Conservation (phyloP, 2,329 filamentous ascomycete genomes). For the Diaporthe humulicola region DNA sequence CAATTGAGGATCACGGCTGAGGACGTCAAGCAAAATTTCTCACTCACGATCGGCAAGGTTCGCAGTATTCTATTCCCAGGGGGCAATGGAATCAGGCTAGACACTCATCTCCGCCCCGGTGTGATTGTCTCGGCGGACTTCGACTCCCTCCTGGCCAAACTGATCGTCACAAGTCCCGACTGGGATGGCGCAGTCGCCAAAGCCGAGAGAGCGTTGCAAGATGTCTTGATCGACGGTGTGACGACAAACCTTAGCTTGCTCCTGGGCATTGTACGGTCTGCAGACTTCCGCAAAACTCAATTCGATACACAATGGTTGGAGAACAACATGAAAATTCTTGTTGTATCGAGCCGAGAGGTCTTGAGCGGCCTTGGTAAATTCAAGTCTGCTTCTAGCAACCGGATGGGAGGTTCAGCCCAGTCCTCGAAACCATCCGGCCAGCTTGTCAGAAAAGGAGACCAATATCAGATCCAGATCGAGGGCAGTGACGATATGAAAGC, state of each 20-base stretch:
- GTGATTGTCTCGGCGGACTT: slow-evolving; percentile 66
- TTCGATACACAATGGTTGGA: slow-evolving; percentile 32
- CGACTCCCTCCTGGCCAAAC: slow-evolving; percentile 71
- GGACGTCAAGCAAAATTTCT: slow-evolving; percentile 64
- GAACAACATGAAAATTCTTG: background rate
- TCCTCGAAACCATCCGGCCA: slow-evolving; percentile 2
- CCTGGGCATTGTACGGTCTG: slow-evolving; percentile 63
- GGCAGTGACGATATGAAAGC: background rate
- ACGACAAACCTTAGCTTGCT: slow-evolving; percentile 70
- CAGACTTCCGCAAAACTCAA: slow-evolving; percentile 60
- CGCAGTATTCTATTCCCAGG: slow-evolving; percentile 65
- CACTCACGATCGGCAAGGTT: slow-evolving; percentile 72
- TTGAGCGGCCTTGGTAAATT: background rate
- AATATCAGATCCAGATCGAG: slow-evolving; percentile 19
- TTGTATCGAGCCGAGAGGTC: background rate
- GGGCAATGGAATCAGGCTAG: slow-evolving; percentile 70
- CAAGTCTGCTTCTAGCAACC: background rate
- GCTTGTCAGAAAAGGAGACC: slow-evolving; percentile 30
- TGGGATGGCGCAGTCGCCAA: slow-evolving; percentile 68
- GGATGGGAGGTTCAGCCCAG: background rate
- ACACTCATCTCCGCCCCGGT: slow-evolving; percentile 64
- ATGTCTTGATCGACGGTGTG: slow-evolving; percentile 68
- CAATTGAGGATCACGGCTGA: slow-evolving; percentile 71
- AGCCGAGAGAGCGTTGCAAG: slow-evolving; percentile 66
- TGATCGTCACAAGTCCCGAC: slow-evolving; percentile 66